These are phyloP conservation scores for Trichoderma atroviride DNA, from an alignment of 2,329 filamentous ascomycete species.

Conservation along the genomic window DNA sequence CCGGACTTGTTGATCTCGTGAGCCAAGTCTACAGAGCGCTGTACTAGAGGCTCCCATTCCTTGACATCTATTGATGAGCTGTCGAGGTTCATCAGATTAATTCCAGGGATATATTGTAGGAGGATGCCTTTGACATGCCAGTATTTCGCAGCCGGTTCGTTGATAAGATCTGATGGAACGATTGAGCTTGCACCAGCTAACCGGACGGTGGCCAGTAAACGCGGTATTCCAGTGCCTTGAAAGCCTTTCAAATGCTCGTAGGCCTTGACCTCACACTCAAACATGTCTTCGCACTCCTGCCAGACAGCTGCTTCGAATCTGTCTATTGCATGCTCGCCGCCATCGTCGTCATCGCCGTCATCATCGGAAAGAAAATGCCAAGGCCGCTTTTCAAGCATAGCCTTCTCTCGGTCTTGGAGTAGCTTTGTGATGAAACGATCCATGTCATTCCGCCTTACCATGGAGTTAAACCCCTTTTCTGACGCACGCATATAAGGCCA, in stretches of 20 bases:
- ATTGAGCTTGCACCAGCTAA: neutral
- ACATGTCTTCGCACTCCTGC: neutral
- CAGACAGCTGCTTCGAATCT: neutral
- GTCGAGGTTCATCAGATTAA: neutral
- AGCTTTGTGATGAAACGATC: neutral
- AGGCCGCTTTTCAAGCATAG: too few species aligned
- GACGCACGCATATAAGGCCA: neutral
- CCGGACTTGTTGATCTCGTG: neutral
- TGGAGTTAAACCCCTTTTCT: too few species aligned
- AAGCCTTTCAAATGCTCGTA: neutral
- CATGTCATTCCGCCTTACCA: neutral
- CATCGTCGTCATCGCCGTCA: neutral
- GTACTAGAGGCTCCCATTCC: neutral
- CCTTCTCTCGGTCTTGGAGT: neutral
- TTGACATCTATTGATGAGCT: neutral
- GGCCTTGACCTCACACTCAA: neutral
- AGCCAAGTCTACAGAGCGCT: neutral
- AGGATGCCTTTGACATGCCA: neutral
- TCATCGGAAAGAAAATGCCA: neutral
- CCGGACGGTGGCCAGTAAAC: neutral
- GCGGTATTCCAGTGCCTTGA: neutral
- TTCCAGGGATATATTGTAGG: neutral
- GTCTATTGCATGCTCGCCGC: neutral
- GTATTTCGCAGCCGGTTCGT: neutral
- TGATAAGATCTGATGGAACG: neutral